These are phyloP conservation scores for Detonula confervacea DNA, from an alignment of 352 stramenopile genomes.

Conservation along the genomic window DNA sequence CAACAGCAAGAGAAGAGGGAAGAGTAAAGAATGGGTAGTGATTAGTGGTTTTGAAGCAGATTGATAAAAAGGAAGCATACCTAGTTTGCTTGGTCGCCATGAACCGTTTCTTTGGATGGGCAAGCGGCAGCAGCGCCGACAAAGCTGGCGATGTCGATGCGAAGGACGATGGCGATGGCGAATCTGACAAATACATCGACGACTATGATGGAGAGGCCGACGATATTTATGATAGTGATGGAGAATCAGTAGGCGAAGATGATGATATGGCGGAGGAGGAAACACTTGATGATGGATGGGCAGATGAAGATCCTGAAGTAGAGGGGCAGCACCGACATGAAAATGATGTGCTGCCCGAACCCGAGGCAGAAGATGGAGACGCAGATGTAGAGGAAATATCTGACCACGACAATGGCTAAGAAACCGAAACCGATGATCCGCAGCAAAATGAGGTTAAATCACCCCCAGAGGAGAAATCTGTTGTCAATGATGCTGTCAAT, in stretches of 20 bases:
- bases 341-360: not conserved
- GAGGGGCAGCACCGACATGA: not conserved
- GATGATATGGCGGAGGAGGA: not conserved
- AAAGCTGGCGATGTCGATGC: not conserved
- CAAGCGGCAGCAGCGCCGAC: slow-evolving; percentile 5
- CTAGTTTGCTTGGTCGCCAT: slow-evolving; percentile 10
- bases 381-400: not conserved
- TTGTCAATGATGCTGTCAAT: not conserved
- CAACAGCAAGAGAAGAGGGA: too few relatives aligned
- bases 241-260: not conserved
- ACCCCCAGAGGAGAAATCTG: not conserved
- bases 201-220: slow-evolving; percentile 1
- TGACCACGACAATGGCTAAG: too few relatives aligned
- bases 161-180: not conserved
- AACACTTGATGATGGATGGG: not conserved
- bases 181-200: not conserved
- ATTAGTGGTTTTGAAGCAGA: not conserved
- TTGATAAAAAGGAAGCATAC: not conserved
- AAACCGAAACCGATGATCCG: too few relatives aligned
- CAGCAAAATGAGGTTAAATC: too few relatives aligned
- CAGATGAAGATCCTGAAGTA: not conserved
- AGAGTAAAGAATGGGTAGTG: too few relatives aligned
- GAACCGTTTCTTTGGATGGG: slow-evolving; percentile 39
- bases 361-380: not conserved
- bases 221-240: slow-evolving; percentile 11